Conservation (phyloP, 352 stramenopile genomes). For the Phytophthora crassamura region DNA sequence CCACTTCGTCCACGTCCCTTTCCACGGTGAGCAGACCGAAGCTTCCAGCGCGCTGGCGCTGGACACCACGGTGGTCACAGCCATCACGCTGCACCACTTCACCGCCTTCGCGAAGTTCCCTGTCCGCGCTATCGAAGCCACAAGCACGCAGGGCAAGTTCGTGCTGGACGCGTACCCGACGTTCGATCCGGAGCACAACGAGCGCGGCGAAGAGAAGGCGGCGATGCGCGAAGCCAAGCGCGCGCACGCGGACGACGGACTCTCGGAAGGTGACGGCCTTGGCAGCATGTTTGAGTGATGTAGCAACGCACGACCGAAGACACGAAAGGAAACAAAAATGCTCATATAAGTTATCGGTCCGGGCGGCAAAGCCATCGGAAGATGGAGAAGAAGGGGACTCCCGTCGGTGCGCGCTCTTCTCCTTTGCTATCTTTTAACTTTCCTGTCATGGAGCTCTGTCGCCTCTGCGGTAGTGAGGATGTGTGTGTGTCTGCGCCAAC, state of each 20-base stretch:
- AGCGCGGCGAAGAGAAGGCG: slow-evolving; percentile 47
- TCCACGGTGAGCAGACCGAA: slow-evolving; percentile 53
- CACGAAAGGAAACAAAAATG: background rate
- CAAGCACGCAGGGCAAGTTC: slow-evolving; percentile 80
- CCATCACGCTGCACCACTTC: slow-evolving; percentile 76
- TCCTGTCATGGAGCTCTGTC: slow-evolving; percentile 29
- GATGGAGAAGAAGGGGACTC: slow-evolving; percentile 35
- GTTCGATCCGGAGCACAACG: slow-evolving; percentile 37
- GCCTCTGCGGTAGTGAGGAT: slow-evolving; percentile 26
- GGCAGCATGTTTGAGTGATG: slow-evolving; percentile 56
- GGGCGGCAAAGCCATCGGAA: slow-evolving; percentile 22
- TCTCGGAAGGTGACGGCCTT: slow-evolving; percentile 47
- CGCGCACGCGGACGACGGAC: slow-evolving; percentile 45
- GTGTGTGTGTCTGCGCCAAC: slow-evolving; percentile 19
- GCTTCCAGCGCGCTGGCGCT: slow-evolving; percentile 45
- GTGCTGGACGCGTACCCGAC: slow-evolving; percentile 70
- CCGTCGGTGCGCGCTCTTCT: slow-evolving; percentile 30
- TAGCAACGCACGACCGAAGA: background rate
- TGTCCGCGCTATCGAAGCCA: slow-evolving; percentile 66
- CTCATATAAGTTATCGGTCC: slow-evolving; percentile 46
- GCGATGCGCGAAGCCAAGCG: slow-evolving; percentile 60
- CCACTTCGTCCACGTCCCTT: slow-evolving; percentile 65
- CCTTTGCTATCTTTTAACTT: slow-evolving; percentile 29
- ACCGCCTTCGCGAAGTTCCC: slow-evolving; percentile 64
- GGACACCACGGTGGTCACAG: slow-evolving; percentile 69